Evolutionary conservation across 805 yeast genomes (phyloP), one percentile per base, ranked within the genome.

Genomic region (Yamadazyma laniorum): DNA sequence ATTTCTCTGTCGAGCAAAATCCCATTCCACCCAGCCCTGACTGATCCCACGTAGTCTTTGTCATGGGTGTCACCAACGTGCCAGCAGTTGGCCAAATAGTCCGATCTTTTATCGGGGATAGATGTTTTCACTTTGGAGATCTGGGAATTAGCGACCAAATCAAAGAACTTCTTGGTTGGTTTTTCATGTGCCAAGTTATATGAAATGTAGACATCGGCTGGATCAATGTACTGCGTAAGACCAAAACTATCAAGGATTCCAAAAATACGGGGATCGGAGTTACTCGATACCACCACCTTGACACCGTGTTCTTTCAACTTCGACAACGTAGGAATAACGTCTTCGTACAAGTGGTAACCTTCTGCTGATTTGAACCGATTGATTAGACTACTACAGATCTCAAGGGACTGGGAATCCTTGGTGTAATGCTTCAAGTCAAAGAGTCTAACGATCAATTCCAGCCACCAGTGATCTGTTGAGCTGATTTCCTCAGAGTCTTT

Each of bases 11-110:
- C 84, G 3, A 80, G 39, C 17, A 75, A 57, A 0, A 83, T 60
- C 4, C 82, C 79, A 37, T 75, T 77, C 77, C 87, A 75, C 0
- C 89, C 89, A 1, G 81, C 70, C 18, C 57, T 54, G 13, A 62
- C 54, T 0, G 81, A 67, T 3, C 80, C 83, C 11, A 62, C 50
- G 39, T 74, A 63, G 52, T 83, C 91, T 35, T 77, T 75, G 6
- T 58, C 58, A 25, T 67, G 55, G 45, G 74, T 78, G 51, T 83
- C 90, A 0, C 91, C 91, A 33, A 82, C 59, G 53, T 83, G 91
- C 85, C 85, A 82, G 34, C 50, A 48, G 13, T 46, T 51, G 18
- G 50, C 52, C 14, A 60, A 38, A 18, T 35, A 41, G 9, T 49
- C 44, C 7, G 34, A 15, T 14, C 40, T 41, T 26, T 45, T 37